A percentile compares a stretch with the other conserved stretches of the same genome.
These are phyloP conservation scores for Geotrichum aggregatum DNA, from an alignment of 1,139 yeast genomes.

Conservation along the genomic window DNA sequence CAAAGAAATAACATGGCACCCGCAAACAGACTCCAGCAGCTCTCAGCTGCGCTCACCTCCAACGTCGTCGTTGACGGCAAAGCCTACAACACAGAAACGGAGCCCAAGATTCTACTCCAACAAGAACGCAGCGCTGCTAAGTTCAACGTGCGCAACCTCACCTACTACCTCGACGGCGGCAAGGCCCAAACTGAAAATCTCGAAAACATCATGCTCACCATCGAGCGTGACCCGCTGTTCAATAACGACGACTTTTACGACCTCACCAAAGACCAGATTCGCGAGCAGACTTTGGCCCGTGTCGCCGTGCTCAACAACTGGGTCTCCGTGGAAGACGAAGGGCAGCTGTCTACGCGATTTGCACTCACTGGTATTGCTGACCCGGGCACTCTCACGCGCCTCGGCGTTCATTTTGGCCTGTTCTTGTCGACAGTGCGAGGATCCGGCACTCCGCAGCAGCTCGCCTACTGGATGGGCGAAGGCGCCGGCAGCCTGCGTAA, in stretches of 20 bases:
- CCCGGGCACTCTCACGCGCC: conserved; percentile 58
- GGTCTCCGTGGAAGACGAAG: conserved; percentile 38
- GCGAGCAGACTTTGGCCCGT: conserved; percentile 48
- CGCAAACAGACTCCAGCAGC: conserved; percentile 5
- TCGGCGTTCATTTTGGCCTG: conserved; percentile 65
- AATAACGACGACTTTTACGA: conserved; percentile 48
- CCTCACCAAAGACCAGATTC: conserved; percentile 44
- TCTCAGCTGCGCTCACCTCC: conserved; percentile 9
- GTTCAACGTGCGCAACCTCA: conserved; percentile 43
- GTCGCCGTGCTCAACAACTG: conserved; percentile 45
- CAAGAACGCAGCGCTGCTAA: conserved; percentile 45
- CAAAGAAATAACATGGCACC: neutral
- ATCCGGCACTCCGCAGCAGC: conserved; percentile 59
- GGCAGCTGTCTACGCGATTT: conserved; percentile 33
- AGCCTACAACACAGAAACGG: conserved; percentile 25
- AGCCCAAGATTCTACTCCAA: conserved; percentile 28
- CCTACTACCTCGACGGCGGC: conserved; percentile 50
- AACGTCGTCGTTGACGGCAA: conserved; percentile 28
- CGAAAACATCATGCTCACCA: conserved; percentile 43
- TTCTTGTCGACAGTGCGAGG: conserved; percentile 65
- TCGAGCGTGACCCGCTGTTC: conserved; percentile 51
- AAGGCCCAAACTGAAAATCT: conserved; percentile 43
- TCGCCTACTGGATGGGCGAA: conserved; percentile 63
- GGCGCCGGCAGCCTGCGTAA: conserved; percentile 62
- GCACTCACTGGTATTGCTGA: conserved; percentile 46